A percentile compares a stretch with the other conserved stretches of the same genome.
Conservation (phyloP, 345 rosid genomes). For the Corymbia maculata region DNA sequence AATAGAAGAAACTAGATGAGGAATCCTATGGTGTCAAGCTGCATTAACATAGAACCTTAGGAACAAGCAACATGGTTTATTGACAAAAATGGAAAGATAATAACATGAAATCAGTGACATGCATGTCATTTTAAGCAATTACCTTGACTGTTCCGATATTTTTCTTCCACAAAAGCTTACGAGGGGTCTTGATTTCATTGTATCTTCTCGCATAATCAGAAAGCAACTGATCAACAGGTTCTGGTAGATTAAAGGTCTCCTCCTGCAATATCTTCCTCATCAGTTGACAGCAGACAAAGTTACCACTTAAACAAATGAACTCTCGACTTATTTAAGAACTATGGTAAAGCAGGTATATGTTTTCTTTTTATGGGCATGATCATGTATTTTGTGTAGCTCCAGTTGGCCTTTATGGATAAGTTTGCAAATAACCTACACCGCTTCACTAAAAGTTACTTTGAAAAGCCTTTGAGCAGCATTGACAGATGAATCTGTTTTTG, state of each 20-base stretch:
- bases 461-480: not conserved
- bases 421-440: not conserved
- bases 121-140: not conserved
- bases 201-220: conserved; percentile 73
- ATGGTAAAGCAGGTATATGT: not conserved
- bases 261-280: conserved; percentile 44
- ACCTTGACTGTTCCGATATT: conserved; percentile 96
- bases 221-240: conserved; percentile 60
- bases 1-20: conserved; percentile 1
- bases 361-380: not conserved
- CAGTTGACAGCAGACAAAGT: not conserved
- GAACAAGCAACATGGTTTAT: not conserved
- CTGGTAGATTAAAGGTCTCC: conserved; percentile 68
- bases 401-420: not conserved
- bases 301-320: not conserved
- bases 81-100: not conserved
- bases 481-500: not conserved
- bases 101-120: not conserved
- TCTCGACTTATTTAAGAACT: not conserved
- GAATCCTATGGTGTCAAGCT: not conserved
- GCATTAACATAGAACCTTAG: not conserved
- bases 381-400: not conserved
- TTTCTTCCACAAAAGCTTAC: conserved; percentile 94
- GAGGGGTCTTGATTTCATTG: conserved; percentile 88
- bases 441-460: not conserved